Evolutionary conservation across 1,284 basidiomycete species (phyloP).

Genomic region (Fistulina hepatica): DNA sequence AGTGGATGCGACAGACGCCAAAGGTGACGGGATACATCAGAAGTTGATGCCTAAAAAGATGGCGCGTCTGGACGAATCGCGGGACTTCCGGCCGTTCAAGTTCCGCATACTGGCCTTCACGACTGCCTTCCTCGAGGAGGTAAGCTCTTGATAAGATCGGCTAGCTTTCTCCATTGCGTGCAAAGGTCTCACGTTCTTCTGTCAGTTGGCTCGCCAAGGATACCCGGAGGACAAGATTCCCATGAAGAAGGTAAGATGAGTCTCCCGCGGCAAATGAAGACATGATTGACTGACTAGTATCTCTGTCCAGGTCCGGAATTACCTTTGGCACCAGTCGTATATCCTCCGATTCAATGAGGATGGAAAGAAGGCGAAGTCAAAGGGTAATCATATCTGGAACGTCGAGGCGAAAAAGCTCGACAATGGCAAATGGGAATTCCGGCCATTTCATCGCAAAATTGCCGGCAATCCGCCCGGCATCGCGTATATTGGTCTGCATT

Average conservation of each 20-base stretch:
- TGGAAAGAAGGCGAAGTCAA: conserved; percentile 98
- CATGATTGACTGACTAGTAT: conserved; percentile 6
- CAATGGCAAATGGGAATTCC: conserved; percentile 82
- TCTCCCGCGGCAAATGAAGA: conserved; percentile 5
- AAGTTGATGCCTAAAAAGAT: conserved; percentile 99
- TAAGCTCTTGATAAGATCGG: conserved; percentile 26
- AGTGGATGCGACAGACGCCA: conserved; percentile 90
- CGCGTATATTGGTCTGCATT: conserved; percentile 76
- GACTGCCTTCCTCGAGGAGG: conserved; percentile 90
- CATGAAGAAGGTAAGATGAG: conserved; percentile 66
- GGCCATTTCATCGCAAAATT: conserved; percentile 82
- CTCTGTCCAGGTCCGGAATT: conserved; percentile 78
- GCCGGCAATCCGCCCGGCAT: conserved; percentile 72
- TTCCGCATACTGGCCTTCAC: conserved; percentile 99
- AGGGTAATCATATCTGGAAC: conserved; percentile 99
- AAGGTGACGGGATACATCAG: conserved; percentile 97
- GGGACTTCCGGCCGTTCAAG: conserved; percentile 97
- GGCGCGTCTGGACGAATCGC: conserved; percentile 89
- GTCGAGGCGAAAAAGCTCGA: conserved; percentile 83
- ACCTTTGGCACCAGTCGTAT: conserved; percentile 88
- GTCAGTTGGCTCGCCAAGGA: conserved; percentile 71
- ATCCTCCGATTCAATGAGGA: conserved; percentile 99
- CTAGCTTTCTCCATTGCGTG: conserved; percentile 1
- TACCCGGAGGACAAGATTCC: conserved; percentile 80
- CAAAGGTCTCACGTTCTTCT: conserved; percentile 14